phyloP scores from a whole-genome alignment of 805 yeast species.

The Wickerhamomyces ciferrii region DNA sequence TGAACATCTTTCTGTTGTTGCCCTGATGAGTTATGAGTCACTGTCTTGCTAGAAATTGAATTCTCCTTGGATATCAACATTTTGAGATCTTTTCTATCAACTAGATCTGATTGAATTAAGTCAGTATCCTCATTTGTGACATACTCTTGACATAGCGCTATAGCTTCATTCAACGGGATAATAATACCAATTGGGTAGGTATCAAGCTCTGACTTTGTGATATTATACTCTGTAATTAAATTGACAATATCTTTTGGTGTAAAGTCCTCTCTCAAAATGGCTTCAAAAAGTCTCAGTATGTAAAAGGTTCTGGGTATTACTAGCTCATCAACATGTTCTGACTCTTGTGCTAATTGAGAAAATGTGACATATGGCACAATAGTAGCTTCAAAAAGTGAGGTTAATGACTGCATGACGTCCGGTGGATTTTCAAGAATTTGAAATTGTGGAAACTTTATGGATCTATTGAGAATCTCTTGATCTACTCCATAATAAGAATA shows the following conservation, averaged over 20 bases:
- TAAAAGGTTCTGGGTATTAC: constrained; percentile 65
- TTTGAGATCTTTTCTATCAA: constrained; percentile 65
- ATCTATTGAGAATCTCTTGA: constrained; percentile 27
- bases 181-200: constrained; percentile 71
- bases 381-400: constrained; percentile 39
- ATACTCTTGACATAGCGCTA: constrained; percentile 50
- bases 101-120: constrained; percentile 41
- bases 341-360: constrained; percentile 62
- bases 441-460: constrained; percentile 31
- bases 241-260: constrained; percentile 51
- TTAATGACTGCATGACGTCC: constrained; percentile 47
- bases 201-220: constrained; percentile 48
- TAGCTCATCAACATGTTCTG: constrained; percentile 49
- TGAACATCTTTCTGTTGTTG: constrained; percentile 30
- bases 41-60: background rate
- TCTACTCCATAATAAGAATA: constrained; percentile 43
- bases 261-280: constrained; percentile 48
- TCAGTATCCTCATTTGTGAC: constrained; percentile 40
- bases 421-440: constrained; percentile 48
- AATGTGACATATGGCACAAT: constrained; percentile 56
- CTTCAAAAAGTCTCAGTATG: constrained; percentile 57
- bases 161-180: constrained; percentile 60
- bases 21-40: background rate
- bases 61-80: constrained; percentile 4
- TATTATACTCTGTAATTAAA: constrained; percentile 52